Conservation (phyloP, 352 stramenopile species). For the Halophytophthora batemanensis region DNA sequence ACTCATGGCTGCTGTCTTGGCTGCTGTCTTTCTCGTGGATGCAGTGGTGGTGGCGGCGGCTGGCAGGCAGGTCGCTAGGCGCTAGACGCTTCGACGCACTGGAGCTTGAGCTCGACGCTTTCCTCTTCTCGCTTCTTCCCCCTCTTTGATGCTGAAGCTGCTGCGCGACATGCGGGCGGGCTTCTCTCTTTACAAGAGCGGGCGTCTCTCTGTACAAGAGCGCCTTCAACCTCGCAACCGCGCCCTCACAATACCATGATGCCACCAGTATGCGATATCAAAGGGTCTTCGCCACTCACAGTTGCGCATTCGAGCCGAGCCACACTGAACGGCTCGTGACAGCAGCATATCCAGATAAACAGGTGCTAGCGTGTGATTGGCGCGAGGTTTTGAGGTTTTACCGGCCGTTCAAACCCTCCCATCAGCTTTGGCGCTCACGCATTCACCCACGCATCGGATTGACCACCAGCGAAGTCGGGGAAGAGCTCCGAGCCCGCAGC, state of each 20-base stretch:
- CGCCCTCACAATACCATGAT: neutral
- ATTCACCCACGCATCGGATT: neutral
- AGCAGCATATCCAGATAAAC: neutral
- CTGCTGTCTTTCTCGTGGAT: slow-evolving; percentile 24
- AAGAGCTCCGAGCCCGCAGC: too few relatives aligned
- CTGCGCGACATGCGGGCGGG: slow-evolving; percentile 6
- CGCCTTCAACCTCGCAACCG: slow-evolving; percentile 30
- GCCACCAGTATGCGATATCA: slow-evolving; percentile 3
- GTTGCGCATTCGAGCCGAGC: neutral
- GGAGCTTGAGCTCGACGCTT: slow-evolving; percentile 16
- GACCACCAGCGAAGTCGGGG: neutral
- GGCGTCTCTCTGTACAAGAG: slow-evolving; percentile 19
- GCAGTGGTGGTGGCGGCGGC: slow-evolving; percentile 13
- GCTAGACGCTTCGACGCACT: neutral
- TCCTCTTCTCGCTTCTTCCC: slow-evolving; percentile 1
- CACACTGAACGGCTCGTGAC: neutral
- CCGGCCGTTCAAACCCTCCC: neutral
- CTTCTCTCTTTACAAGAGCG: slow-evolving; percentile 34
- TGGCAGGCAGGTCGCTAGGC: too few relatives aligned
- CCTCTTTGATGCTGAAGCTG: neutral
- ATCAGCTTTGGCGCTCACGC: neutral
- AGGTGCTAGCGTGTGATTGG: neutral
- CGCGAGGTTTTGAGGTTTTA: slow-evolving; percentile 2
- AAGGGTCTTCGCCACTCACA: slow-evolving; percentile 1
- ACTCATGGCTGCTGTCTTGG: slow-evolving; percentile 14